Conservation (phyloP, 768 basidiomycete species). For the Calocera cornea region DNA sequence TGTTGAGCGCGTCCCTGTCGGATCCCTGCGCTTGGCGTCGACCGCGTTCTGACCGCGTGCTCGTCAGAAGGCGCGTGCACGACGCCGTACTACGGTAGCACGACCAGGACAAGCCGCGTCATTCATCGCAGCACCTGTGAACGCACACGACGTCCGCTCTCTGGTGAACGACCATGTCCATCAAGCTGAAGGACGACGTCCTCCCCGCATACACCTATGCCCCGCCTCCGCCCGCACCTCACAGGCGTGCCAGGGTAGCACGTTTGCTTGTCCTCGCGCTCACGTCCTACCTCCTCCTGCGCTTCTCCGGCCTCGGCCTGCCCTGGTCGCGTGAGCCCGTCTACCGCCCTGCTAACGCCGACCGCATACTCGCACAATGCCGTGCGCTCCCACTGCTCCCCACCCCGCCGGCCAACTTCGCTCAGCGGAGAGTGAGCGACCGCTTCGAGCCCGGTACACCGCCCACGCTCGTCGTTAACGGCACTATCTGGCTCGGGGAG, state of each 20-base stretch:
- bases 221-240: neutral
- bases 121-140: neutral
- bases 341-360: neutral
- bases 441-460: conserved; percentile 36
- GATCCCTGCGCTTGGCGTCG: too few species aligned
- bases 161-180: neutral
- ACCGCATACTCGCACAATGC: neutral
- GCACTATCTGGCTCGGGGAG: neutral
- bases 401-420: neutral
- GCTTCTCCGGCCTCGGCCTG: neutral
- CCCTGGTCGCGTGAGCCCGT: neutral
- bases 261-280: neutral
- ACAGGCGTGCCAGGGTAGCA: neutral
- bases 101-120: neutral
- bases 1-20: too few species aligned
- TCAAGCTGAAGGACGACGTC: neutral
- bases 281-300: neutral
- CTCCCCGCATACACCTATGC: neutral
- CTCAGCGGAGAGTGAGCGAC: conserved; percentile 48
- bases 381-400: neutral
- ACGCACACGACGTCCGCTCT: neutral
- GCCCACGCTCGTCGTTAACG: conserved; percentile 13
- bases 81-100: too few species aligned
- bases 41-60: too few species aligned
- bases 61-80: too few species aligned